Conservation (phyloP, 2,329 filamentous ascomycete genomes). For the Penicillium aurantiogriseum region DNA sequence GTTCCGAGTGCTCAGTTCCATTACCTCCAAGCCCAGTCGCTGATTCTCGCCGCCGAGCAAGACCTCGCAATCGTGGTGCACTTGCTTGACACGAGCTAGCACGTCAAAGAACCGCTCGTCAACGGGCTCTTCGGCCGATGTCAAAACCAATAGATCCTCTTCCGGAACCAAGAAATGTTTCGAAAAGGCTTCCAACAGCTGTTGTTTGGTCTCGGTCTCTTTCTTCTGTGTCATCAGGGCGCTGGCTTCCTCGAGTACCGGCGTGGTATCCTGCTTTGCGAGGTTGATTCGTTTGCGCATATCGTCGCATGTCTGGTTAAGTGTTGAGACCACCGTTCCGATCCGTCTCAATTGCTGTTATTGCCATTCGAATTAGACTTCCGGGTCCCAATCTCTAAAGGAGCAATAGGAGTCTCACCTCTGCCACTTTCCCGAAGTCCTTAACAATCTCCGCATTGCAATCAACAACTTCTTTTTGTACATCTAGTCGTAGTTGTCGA, state of each 20-base stretch:
- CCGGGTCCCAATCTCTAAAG: not conserved
- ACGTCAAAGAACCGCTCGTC: constrained; percentile 80
- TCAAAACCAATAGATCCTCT: constrained; percentile 72
- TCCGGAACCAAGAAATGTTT: constrained; percentile 82
- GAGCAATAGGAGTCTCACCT: constrained; percentile 54
- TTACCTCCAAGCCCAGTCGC: constrained; percentile 80
- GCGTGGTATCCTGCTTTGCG: constrained; percentile 71
- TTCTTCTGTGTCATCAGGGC: constrained; percentile 69
- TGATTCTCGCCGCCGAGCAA: constrained; percentile 89
- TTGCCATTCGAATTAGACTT: constrained; percentile 22
- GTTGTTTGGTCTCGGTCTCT: constrained; percentile 76
- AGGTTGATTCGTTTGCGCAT: constrained; percentile 75
- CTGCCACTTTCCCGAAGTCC: constrained; percentile 85
- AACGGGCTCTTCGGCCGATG: constrained; percentile 75
- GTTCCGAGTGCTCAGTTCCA: constrained; percentile 84
- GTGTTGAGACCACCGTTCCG: constrained; percentile 69
- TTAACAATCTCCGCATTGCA: constrained; percentile 85
- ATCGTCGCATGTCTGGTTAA: constrained; percentile 76
- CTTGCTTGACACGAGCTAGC: constrained; percentile 76
- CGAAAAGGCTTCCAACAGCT: constrained; percentile 72
- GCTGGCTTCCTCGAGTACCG: constrained; percentile 74
- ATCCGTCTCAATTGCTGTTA: constrained; percentile 80
- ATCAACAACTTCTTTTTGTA: constrained; percentile 89
- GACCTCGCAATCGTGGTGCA: constrained; percentile 84
- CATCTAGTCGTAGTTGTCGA: constrained; percentile 73